phyloP scores from a whole-genome alignment of 768 basidiomycete genomes.

The Coprinopsis marcescibilis region DNA sequence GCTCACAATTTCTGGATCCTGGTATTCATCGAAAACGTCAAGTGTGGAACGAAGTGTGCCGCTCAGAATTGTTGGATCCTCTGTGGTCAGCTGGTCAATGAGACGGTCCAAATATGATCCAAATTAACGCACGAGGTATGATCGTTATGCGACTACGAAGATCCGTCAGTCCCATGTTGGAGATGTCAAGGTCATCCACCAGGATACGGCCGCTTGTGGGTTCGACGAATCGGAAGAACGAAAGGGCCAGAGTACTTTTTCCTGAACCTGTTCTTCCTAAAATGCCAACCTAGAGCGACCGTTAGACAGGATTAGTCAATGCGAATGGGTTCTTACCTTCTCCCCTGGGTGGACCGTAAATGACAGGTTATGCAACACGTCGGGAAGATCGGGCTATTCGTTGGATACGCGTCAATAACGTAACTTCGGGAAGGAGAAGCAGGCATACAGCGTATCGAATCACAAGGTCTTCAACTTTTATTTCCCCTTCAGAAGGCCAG shows the following conservation, averaged over 20 bases:
- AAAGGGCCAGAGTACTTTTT: constrained; percentile 77
- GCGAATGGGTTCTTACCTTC: constrained; percentile 45
- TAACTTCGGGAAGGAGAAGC: background rate
- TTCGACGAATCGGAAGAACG: constrained; percentile 86
- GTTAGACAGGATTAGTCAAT: constrained; percentile 12
- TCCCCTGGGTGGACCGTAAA: constrained; percentile 71
- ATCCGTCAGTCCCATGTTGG: constrained; percentile 75
- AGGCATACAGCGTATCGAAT: constrained; percentile 71
- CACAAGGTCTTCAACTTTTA: constrained; percentile 68
- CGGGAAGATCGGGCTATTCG: constrained; percentile 72
- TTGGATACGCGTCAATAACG: background rate
- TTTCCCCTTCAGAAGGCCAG: constrained; percentile 72
- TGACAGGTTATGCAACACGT: constrained; percentile 75
- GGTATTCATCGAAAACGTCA: constrained; percentile 83
- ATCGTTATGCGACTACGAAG: constrained; percentile 55
- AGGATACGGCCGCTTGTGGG: constrained; percentile 68
- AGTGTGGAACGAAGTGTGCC: constrained; percentile 76
- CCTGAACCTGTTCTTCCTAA: constrained; percentile 70
- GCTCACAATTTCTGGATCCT: constrained; percentile 77
- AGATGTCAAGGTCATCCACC: constrained; percentile 76
- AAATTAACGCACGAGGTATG: constrained; percentile 52
- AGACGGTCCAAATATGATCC: background rate
- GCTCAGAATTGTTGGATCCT: constrained; percentile 87
- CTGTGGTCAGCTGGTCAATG: constrained; percentile 28
- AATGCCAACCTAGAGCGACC: constrained; percentile 49